Evolutionary conservation across 2,329 filamentous ascomycete genomes (phyloP).

Genomic region (Teratosphaeria gauchensis): DNA sequence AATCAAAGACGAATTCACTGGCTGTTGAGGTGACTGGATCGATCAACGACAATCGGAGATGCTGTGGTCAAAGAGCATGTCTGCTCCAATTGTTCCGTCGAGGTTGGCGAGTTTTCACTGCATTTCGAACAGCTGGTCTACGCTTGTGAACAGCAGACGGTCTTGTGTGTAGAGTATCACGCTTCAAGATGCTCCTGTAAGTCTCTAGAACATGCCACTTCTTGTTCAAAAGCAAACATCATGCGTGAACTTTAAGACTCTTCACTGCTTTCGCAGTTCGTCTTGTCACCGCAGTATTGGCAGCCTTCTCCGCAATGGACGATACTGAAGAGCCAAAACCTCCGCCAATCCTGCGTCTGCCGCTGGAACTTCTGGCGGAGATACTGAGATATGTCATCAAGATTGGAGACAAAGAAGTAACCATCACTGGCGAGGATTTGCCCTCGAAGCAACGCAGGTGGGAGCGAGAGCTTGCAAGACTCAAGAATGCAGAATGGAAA

Average conservation of each 20-base stretch:
- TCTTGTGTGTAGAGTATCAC: no score
- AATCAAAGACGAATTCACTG: no score
- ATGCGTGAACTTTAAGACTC: neutral
- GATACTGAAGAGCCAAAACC: neutral
- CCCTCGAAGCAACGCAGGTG: neutral
- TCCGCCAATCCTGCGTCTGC: neutral
- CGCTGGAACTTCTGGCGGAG: neutral
- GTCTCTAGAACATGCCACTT: neutral
- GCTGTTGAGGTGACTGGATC: no score
- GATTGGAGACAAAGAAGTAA: neutral
- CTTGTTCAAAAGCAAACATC: neutral
- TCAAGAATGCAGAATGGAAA: neutral
- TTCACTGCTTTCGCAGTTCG: neutral
- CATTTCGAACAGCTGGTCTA: no score
- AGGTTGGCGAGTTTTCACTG: no score
- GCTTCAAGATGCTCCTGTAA: neutral
- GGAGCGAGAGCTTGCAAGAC: neutral
- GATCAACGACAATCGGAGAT: no score
- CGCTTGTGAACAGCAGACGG: no score
- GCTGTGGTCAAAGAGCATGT: no score
- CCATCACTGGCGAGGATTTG: neutral
- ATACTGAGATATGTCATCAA: neutral
- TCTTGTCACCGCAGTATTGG: neutral
- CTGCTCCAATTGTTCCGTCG: no score
- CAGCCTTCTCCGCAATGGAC: neutral